Percentiles rank a stretch among this genome's conserved stretches.
Conservation (phyloP, 805 yeast genomes). For the Candida manassasensis region DNA sequence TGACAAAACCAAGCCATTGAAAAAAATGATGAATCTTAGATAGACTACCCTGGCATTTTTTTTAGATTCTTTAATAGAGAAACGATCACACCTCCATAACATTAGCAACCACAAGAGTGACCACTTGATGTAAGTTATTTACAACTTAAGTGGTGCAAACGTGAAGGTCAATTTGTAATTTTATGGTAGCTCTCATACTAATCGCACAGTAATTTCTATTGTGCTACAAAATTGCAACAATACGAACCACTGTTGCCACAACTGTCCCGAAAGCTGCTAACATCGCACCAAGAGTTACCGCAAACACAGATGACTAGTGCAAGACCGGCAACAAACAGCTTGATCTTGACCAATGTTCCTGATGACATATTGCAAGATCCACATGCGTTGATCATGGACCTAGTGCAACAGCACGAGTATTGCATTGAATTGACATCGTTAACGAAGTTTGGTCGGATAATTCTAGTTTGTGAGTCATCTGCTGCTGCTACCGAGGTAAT, state of each 20-base stretch:
- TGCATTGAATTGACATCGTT: conserved; percentile 31
- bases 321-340: conserved; percentile 28
- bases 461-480: conserved; percentile 27
- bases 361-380: conserved; percentile 23
- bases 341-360: conserved; percentile 29
- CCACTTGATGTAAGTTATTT: too few relatives aligned
- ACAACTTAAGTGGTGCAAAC: too few relatives aligned
- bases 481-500: conserved; percentile 18
- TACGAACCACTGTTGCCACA: too few relatives aligned
- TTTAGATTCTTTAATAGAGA: too few relatives aligned
- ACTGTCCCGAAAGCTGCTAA: too few relatives aligned
- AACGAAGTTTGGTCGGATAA: conserved; percentile 28
- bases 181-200: too few relatives aligned
- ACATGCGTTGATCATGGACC: conserved; percentile 18
- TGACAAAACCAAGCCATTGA: conserved; percentile 19
- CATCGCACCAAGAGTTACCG: background rate
- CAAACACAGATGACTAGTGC: conserved; percentile 1
- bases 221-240: too few relatives aligned
- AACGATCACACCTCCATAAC: too few relatives aligned
- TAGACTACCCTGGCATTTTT: conserved; percentile 5
- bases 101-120: too few relatives aligned
- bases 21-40: conserved; percentile 24
- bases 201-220: too few relatives aligned
- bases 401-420: conserved; percentile 16
- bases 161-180: too few relatives aligned